Conservation (phyloP, 169 alveolate genomes). For the Cryptosporidium viatorum region DNA sequence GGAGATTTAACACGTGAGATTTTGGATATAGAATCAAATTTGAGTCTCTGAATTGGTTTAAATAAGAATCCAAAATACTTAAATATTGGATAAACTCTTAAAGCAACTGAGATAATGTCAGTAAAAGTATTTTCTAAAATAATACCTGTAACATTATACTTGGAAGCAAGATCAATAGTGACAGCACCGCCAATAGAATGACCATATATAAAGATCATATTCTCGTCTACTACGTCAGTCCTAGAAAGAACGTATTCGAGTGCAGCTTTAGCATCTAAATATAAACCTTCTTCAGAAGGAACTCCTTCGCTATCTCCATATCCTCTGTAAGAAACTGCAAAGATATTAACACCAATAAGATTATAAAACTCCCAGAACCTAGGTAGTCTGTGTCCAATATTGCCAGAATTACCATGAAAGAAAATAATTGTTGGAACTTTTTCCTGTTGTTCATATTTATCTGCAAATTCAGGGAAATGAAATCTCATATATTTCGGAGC, state of each 20-base stretch:
- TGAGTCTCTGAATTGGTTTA: conserved; percentile 17
- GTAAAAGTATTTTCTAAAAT: conserved; percentile 77
- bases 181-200: conserved; percentile 90
- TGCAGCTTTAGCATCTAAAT: conserved; percentile 85
- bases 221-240: conserved; percentile 80
- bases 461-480: conserved; percentile 4
- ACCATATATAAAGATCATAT: conserved; percentile 84
- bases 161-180: conserved; percentile 82
- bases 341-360: conserved; percentile 79
- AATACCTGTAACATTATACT: conserved; percentile 62
- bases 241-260: conserved; percentile 78
- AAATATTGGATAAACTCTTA: conserved; percentile 11
- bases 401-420: conserved; percentile 91
- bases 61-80: neutral
- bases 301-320: conserved; percentile 86
- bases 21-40: conserved; percentile 22
- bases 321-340: conserved; percentile 89
- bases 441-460: conserved; percentile 33
- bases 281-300: conserved; percentile 87
- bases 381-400: conserved; percentile 85
- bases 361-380: conserved; percentile 77
- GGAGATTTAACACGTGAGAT: conserved; percentile 45
- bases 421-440: conserved; percentile 83
- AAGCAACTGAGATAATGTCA: neutral
- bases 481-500: conserved; percentile 7